phyloP scores from a whole-genome alignment of 2,329 filamentous ascomycete species.

The Hypomyces rosellus region DNA sequence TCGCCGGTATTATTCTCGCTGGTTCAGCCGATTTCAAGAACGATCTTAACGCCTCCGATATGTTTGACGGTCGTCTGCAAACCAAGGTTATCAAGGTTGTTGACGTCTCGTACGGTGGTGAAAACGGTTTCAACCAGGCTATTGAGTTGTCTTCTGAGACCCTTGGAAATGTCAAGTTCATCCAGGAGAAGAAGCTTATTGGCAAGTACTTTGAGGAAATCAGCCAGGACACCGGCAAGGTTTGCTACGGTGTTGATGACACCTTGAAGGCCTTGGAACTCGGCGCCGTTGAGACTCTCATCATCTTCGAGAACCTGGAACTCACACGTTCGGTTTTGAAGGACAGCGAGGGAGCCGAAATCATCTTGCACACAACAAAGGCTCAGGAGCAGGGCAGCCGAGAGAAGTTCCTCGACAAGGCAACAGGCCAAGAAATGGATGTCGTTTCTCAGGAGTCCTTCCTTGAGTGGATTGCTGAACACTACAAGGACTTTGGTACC shows the following conservation, averaged over 20 bases:
- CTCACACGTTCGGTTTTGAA: conserved; percentile 89
- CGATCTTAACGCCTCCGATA: conserved; percentile 92
- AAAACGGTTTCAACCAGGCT: conserved; percentile 99
- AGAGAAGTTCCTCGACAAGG: conserved; percentile 87
- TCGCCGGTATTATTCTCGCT: conserved; percentile 88
- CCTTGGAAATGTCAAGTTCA: conserved; percentile 98
- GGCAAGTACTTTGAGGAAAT: conserved; percentile 99
- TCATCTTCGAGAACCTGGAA: conserved; percentile 96
- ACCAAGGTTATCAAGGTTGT: conserved; percentile 99
- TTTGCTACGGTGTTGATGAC: conserved; percentile 97
- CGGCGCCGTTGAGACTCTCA: conserved; percentile 87
- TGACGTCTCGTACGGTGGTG: conserved; percentile 96
- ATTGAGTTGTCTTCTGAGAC: conserved; percentile 95
- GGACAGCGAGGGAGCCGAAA: conserved; percentile 63
- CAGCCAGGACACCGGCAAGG: conserved; percentile 90
- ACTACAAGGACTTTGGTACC: conserved; percentile 97
- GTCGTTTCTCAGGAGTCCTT: conserved; percentile 80
- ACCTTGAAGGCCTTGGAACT: conserved; percentile 95
- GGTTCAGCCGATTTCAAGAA: conserved; percentile 99
- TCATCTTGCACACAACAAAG: conserved; percentile 84
- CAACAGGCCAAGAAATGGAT: conserved; percentile 96
- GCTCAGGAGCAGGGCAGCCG: conserved; percentile 63
- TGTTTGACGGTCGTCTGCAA: conserved; percentile 89
- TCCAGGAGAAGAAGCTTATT: conserved; percentile 99
- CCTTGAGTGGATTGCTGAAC: conserved; percentile 98